Evolutionary conservation across 345 rosid species (phyloP).

Genomic region (Populus davidiana): DNA sequence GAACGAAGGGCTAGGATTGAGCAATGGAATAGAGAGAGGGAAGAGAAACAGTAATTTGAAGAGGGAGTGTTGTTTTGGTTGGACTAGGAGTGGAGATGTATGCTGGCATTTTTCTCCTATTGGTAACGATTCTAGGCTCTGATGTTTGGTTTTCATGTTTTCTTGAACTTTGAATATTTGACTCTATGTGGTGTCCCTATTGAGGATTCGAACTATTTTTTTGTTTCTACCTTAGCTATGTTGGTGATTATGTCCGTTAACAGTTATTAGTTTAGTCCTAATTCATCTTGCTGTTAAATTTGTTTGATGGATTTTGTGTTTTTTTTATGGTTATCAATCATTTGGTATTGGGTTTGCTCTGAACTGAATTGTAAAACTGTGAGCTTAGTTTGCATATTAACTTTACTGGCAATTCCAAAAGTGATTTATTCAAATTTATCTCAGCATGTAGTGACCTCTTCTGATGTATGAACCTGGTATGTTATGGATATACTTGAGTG

Average conservation of each 20-base stretch:
- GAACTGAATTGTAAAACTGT: background rate
- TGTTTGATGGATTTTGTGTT: slow-evolving; percentile 3
- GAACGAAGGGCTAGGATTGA: slow-evolving; percentile 85
- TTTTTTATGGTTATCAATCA: slow-evolving; percentile 1
- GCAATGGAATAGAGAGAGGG: slow-evolving; percentile 87
- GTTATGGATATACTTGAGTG: background rate
- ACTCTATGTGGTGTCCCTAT: background rate
- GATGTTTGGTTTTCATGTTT: slow-evolving; percentile 2
- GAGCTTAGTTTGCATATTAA: background rate
- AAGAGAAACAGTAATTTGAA: slow-evolving; percentile 34
- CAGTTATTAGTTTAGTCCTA: background rate
- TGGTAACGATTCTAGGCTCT: slow-evolving; percentile 28
- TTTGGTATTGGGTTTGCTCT: background rate
- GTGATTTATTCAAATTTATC: background rate
- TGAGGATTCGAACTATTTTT: background rate
- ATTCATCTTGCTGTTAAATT: background rate
- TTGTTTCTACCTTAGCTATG: background rate
- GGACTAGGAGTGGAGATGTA: background rate
- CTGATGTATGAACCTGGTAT: background rate
- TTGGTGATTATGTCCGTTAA: slow-evolving; percentile 6
- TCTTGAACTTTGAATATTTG: background rate
- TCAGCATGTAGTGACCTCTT: background rate
- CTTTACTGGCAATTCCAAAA: background rate
- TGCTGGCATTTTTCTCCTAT: slow-evolving; percentile 13
- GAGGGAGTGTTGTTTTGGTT: background rate